Conservation (phyloP, 2,329 filamentous ascomycete genomes). For the Rutstroemia sp. region DNA sequence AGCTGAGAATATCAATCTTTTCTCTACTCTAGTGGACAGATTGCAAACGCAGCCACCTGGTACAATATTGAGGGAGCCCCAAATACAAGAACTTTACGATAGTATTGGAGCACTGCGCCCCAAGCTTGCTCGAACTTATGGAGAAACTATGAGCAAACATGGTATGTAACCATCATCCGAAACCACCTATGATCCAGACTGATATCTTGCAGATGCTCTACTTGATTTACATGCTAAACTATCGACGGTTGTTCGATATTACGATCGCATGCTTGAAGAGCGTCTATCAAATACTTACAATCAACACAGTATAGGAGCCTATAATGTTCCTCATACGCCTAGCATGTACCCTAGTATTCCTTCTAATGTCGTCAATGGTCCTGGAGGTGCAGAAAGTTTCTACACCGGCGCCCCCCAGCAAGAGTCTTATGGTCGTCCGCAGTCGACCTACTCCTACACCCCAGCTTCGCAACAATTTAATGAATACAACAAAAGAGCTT, state of each 20-base stretch:
- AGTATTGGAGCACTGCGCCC: constrained; percentile 90
- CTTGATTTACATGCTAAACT: constrained; percentile 92
- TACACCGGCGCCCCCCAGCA: constrained; percentile 61
- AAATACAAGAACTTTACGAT: constrained; percentile 97
- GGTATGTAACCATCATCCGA: constrained; percentile 44
- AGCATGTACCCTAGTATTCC: constrained; percentile 67
- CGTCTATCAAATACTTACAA: constrained; percentile 87
- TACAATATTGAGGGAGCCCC: constrained; percentile 91
- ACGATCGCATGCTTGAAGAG: constrained; percentile 96
- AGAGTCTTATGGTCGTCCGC: constrained; percentile 42
- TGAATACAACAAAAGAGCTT: constrained; percentile 29
- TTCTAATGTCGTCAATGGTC: constrained; percentile 38
- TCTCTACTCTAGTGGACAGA: constrained; percentile 87
- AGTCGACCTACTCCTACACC: constrained; percentile 44
- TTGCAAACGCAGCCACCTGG: constrained; percentile 92
- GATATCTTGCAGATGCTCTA: constrained; percentile 62
- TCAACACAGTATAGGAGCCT: constrained; percentile 65
- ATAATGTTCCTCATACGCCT: constrained; percentile 47
- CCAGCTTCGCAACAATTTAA: constrained; percentile 37
- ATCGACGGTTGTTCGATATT: constrained; percentile 92
- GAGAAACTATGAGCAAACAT: constrained; percentile 99
- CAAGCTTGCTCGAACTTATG: constrained; percentile 90
- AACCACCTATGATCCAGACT: neutral
- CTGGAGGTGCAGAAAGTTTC: constrained; percentile 65
- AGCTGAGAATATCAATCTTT: constrained; percentile 95